Base-by-base conservation (phyloP, 1,284 basidiomycete species). In the Leccinum fuscescens region DNA sequence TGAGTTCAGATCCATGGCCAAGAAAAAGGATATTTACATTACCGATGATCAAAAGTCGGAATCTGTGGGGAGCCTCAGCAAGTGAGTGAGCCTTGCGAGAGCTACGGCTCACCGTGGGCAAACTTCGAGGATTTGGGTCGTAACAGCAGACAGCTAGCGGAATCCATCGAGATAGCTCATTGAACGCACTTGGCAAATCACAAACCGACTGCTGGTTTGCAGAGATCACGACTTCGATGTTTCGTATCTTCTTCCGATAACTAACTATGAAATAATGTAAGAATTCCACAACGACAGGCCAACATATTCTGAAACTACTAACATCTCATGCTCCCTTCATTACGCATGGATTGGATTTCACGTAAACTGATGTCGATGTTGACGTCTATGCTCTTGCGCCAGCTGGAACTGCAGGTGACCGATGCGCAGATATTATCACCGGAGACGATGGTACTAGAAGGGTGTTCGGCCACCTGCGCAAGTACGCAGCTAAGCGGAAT, bases 311-410 rank as follows among this genome's bases (percentile, higher is more conserved):
- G 39, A 44, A 44, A 46, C 17, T 7, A 1, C 29, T 29, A 9
- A 67, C 64, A 57, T 55, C 44, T 46, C 7, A 54, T 8, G 9
- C 33, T 54, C 24, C 51, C 37, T 5, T 57, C 57, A 8, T 67
- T 39, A 20, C 61, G 55, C 48, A 52, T 46, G 29, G 17, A 59
- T 37, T 57, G 35, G 2, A 49, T 7, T 12, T 63, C 59, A 17
- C 15, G 54, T 9, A 55, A 46, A 46, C 54, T 4, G 37, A 63
- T 39, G 8, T 56, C 44, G 8, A 65, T 48, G 37, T n/a, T 1
- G 5, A 62, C n/a, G 5, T 46, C 37, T 12, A 12, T 7, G 42
- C 27, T 24, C 20, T 44, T 60, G 20, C 20, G 20, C 20, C 20
- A 20, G 20, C 20, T 15, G 12, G 14, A 57, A 46, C 49, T 39